Conservation (phyloP, 2,329 filamentous ascomycete genomes). For the Paracoccidioides brasiliensis region DNA sequence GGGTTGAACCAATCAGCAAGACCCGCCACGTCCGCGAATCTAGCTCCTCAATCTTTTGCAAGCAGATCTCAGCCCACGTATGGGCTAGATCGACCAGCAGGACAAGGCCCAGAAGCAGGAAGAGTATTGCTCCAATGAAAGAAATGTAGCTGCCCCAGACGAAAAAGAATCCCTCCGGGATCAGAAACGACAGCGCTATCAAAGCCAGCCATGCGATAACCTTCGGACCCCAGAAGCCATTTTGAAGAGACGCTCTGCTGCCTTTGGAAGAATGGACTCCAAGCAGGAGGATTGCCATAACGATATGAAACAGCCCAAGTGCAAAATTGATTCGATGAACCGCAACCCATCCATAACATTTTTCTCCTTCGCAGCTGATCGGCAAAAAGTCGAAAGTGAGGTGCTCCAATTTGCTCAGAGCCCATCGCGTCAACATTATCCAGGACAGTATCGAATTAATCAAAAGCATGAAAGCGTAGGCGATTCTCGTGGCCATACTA, state of each 20-base stretch:
- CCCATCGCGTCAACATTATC: conserved; percentile 99
- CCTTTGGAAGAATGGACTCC: conserved; percentile 81
- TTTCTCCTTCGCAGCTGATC: conserved; percentile 78
- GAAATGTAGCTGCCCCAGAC: conserved; percentile 93
- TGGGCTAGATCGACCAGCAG: conserved; percentile 90
- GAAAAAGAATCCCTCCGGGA: conserved; percentile 88
- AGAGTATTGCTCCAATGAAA: conserved; percentile 76
- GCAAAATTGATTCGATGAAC: conserved; percentile 98
- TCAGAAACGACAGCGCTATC: conserved; percentile 85
- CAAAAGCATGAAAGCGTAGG: conserved; percentile 85
- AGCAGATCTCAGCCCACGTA: conserved; percentile 92
- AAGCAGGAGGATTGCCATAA: conserved; percentile 71
- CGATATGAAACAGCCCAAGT: conserved; percentile 81
- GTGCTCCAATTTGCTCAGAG: conserved; percentile 86
- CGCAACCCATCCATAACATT: conserved; percentile 91
- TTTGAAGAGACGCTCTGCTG: conserved; percentile 76
- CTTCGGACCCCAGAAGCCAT: conserved; percentile 98
- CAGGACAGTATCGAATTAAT: conserved; percentile 94
- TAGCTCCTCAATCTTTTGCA: conserved; percentile 80
- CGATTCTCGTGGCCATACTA: conserved; percentile 92
- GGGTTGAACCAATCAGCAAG: conserved; percentile 77
- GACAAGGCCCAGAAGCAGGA: conserved; percentile 82
- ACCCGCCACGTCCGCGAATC: conserved; percentile 77
- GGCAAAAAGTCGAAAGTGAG: conserved; percentile 91
- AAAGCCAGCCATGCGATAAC: conserved; percentile 77